Conservation (phyloP, 2,329 filamentous ascomycete species). For the Cercospora berteroae region DNA sequence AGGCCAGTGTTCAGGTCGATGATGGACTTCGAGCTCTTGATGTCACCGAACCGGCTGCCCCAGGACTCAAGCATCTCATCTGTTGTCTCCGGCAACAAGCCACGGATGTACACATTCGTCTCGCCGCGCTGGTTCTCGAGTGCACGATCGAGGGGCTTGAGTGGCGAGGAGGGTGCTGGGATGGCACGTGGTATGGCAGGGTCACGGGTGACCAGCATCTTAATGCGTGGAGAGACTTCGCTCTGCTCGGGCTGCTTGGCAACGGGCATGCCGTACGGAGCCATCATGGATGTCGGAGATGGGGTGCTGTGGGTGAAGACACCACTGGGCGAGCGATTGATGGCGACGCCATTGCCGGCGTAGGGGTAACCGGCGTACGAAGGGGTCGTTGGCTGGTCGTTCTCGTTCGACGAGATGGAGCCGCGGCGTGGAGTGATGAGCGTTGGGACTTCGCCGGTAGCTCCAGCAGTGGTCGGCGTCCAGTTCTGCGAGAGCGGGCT, state of each 20-base stretch:
- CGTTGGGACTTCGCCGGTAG: conserved; percentile 49
- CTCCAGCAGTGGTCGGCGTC: conserved; percentile 44
- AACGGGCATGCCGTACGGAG: conserved; percentile 44
- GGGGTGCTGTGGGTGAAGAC: conserved; percentile 51
- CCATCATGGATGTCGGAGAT: conserved; percentile 49
- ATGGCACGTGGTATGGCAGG: conserved; percentile 84
- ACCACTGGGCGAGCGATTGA: conserved; percentile 52
- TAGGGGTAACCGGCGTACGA: conserved; percentile 45
- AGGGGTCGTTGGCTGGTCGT: conserved; percentile 52
- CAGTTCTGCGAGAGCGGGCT: conserved; percentile 49
- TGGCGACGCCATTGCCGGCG: conserved; percentile 44
- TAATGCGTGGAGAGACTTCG: conserved; percentile 47
- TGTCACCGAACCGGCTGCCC: conserved; percentile 82
- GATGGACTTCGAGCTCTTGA: conserved; percentile 97
- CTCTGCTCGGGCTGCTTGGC: conserved; percentile 40
- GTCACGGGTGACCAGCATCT: conserved; percentile 59
- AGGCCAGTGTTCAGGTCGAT: conserved; percentile 89
- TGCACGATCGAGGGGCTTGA: conserved; percentile 89
- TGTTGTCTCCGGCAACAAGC: conserved; percentile 90
- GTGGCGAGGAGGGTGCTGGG: conserved; percentile 79
- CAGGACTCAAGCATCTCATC: conserved; percentile 83
- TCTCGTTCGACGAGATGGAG: conserved; percentile 54
- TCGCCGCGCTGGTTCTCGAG: conserved; percentile 93
- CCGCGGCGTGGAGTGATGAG: conserved; percentile 53
- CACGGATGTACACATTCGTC: conserved; percentile 97